Conservation (phyloP, 495 filamentous ascomycete species). For the Talaromyces liani region DNA sequence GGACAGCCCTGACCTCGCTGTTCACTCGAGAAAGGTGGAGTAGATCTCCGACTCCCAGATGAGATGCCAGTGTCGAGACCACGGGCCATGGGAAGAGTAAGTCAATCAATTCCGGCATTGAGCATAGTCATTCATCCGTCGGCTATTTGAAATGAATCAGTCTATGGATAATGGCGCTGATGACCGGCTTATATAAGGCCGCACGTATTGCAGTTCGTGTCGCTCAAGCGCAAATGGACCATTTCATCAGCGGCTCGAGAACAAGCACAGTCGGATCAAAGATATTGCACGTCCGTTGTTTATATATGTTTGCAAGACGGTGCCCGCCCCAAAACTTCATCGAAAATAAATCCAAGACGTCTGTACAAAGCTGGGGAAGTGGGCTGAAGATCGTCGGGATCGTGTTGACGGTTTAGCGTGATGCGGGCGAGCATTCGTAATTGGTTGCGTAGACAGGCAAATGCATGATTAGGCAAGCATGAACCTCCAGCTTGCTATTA, state of each 20-base stretch:
- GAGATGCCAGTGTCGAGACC: slow-evolving; percentile 10
- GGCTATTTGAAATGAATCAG: background rate
- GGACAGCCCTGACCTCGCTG: slow-evolving; percentile 11
- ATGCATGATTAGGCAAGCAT: background rate
- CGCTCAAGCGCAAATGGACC: background rate
- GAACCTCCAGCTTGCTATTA: background rate
- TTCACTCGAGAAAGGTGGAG: slow-evolving; percentile 16
- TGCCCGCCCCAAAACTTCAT: background rate
- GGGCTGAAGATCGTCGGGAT: background rate
- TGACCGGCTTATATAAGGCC: background rate
- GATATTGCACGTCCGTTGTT: background rate
- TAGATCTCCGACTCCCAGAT: slow-evolving; percentile 16
- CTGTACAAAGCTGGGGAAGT: background rate
- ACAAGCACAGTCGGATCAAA: background rate
- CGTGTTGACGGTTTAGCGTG: background rate
- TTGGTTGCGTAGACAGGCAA: background rate
- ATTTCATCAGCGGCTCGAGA: background rate
- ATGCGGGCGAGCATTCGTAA: background rate
- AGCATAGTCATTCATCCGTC: background rate
- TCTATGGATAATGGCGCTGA: background rate
- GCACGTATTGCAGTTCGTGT: background rate
- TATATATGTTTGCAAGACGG: background rate
- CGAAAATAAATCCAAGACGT: background rate
- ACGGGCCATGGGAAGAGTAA: slow-evolving; percentile 16
- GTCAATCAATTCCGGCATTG: slow-evolving; percentile 15